Percentiles rank a stretch among this genome's conserved stretches.
Conservation (phyloP, 2,329 filamentous ascomycete genomes). For the Madurella mycetomatis region DNA sequence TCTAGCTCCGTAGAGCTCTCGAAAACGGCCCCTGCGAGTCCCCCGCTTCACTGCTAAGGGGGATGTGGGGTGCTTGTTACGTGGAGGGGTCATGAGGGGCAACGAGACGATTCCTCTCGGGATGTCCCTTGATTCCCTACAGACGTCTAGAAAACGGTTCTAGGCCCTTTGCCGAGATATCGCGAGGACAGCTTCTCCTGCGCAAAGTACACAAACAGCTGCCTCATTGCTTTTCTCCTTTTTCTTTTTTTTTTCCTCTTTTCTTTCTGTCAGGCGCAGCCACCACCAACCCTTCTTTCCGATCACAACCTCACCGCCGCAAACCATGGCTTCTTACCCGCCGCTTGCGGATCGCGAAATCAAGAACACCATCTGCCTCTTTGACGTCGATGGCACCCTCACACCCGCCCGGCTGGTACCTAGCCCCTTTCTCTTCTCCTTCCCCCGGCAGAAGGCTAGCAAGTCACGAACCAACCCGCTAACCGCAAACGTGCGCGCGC, state of each 20-base stretch:
- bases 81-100: conserved; percentile 13
- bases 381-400: conserved; percentile 93
- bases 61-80: not conserved
- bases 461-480: no score
- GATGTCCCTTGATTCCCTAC: conserved; percentile 1
- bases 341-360: conserved; percentile 78
- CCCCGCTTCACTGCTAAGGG: not conserved
- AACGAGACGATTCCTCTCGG: not conserved
- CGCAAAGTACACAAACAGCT: no score
- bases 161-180: not conserved
- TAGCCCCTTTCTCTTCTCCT: conserved; percentile 13
- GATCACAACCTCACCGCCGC: not conserved
- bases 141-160: not conserved
- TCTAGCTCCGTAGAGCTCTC: no score
- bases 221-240: no score
- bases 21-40: not conserved
- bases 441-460: not conserved
- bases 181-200: no score
- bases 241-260: no score
- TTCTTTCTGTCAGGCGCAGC: no score
- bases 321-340: conserved; percentile 49
- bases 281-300: not conserved
- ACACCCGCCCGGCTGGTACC: conserved; percentile 74
- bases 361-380: conserved; percentile 90
- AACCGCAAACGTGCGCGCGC: no score